A percentile compares a stretch with the other conserved stretches of the same genome.
These are phyloP conservation scores for Aureobasidium musti DNA, from an alignment of 2,329 filamentous ascomycete genomes.

Conservation along the genomic window DNA sequence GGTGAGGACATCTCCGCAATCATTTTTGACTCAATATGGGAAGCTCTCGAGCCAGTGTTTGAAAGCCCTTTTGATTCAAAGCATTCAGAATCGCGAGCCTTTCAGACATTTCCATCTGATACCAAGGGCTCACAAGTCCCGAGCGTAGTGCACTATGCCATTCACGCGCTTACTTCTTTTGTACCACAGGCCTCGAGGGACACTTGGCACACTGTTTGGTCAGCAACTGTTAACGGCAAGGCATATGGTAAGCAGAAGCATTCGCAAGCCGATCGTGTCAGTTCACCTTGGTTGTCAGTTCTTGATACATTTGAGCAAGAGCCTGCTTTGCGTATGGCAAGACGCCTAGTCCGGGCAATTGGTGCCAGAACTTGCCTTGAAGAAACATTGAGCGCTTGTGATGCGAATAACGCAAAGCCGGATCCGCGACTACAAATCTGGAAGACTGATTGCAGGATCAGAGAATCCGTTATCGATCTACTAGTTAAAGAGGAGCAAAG, in stretches of 20 bases:
- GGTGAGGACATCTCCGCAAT: not conserved
- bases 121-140: not conserved
- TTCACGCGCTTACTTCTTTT: constrained; percentile 19
- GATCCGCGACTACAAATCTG: constrained; percentile 20
- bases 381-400: constrained; percentile 19
- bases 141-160: not conserved
- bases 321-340: constrained; percentile 53
- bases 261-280: not conserved
- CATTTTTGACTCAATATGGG: constrained; percentile 26
- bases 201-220: constrained; percentile 23
- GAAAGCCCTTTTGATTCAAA: constrained; percentile 14
- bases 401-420: not conserved
- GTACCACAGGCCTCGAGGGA: constrained; percentile 3
- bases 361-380: constrained; percentile 48
- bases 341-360: constrained; percentile 53
- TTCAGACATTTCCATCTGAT: not conserved
- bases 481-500: constrained; percentile 23
- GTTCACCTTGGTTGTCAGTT: constrained; percentile 16
- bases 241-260: constrained; percentile 29
- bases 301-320: constrained; percentile 30
- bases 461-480: not conserved
- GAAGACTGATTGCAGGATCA: constrained; percentile 23
- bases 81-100: not conserved
- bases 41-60: constrained; percentile 23
- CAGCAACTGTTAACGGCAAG: constrained; percentile 24